A percentile compares a stretch with the other conserved stretches of the same genome.
These are phyloP conservation scores for Naganishia vishniacii DNA, from an alignment of 768 basidiomycete genomes.

Conservation along the genomic window DNA sequence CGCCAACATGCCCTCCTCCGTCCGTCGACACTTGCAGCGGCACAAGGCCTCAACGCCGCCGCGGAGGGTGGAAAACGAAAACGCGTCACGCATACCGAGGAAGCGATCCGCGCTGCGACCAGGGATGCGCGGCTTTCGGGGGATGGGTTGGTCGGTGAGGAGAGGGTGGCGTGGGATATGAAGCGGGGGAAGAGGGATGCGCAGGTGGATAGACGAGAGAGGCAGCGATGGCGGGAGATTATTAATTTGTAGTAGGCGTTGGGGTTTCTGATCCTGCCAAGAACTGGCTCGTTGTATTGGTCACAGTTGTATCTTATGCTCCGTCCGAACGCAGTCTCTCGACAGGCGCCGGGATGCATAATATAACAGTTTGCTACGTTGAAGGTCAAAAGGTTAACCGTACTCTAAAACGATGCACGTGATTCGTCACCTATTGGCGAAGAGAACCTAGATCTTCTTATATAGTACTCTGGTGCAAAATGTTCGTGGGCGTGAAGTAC, in stretches of 20 bases:
- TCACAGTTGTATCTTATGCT: not conserved
- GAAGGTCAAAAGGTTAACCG: not conserved
- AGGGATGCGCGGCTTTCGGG: conserved; percentile 3
- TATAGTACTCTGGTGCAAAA: not conserved
- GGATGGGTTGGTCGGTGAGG: conserved; percentile 13
- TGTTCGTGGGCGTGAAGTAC: too few species aligned
- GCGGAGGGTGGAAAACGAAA: too few species aligned
- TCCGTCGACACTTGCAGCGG: not conserved
- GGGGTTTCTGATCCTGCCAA: not conserved
- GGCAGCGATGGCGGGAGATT: conserved; percentile 19
- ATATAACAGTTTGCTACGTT: too few species aligned
- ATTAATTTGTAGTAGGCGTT: conserved; percentile 6
- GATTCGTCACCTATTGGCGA: conserved; percentile 7
- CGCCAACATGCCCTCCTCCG: not conserved
- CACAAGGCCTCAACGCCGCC: not conserved
- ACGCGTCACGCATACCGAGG: conserved; percentile 24
- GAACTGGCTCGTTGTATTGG: not conserved
- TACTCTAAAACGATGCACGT: not conserved
- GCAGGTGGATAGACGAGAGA: conserved; percentile 25
- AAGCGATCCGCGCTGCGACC: conserved; percentile 19
- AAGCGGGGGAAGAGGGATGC: conserved; percentile 16
- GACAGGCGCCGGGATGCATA: too few species aligned
- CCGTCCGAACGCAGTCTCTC: not conserved
- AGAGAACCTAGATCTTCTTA: not conserved
- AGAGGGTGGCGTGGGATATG: conserved; percentile 4